Base-by-base conservation (phyloP, 306 rosid genomes). In the Prosopis cineraria region DNA sequence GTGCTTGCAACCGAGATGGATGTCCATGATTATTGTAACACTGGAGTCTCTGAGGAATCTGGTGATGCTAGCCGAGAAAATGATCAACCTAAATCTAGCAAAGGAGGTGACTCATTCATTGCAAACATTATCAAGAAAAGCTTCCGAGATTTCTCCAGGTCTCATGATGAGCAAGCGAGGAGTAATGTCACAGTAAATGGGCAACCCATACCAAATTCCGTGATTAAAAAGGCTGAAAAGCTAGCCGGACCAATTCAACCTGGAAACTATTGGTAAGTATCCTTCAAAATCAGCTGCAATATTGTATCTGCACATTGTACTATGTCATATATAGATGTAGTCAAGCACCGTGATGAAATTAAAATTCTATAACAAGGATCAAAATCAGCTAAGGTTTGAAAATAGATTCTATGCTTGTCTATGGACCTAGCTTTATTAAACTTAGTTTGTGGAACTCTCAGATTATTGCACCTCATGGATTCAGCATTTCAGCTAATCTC, bases 1-100 rank as follows among this genome's bases (percentile, higher is more conserved):
- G 81, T 93, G 7, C 80, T 86, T 63, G 98, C 97, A 75, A 93
- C 98, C 2, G 99, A 96, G 83, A 93, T 96, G 98, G 99, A 96
- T 59, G 91, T 91, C 78, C 91, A 86, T 81, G 99, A 93, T 72
- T 92, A 90, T 86, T 85, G 90, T 33, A 88, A 89, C 77, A 85
- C 89, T 1, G 93, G 82, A 48, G 84, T 85, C 70, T 85, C 93
- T 59, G 93, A 90, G 81, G 99, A 95, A 73, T 87, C 90, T 17
- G 83, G 86, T 73, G 98, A 91, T 77, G 88, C 81, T 68, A 85
- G 76, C 88, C 86, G 80, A 79, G 93, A 87, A 72, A 90, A 89
- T 9, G 87, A 86, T 77, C 96, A 74, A 64, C 85, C 87, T 14
- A 90, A 76, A 84, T 79, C 55, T 59, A 91, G 72, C 78, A 95